phyloP scores from a whole-genome alignment of 164 flowering plant genomes.

The Tetracentron sinense region DNA sequence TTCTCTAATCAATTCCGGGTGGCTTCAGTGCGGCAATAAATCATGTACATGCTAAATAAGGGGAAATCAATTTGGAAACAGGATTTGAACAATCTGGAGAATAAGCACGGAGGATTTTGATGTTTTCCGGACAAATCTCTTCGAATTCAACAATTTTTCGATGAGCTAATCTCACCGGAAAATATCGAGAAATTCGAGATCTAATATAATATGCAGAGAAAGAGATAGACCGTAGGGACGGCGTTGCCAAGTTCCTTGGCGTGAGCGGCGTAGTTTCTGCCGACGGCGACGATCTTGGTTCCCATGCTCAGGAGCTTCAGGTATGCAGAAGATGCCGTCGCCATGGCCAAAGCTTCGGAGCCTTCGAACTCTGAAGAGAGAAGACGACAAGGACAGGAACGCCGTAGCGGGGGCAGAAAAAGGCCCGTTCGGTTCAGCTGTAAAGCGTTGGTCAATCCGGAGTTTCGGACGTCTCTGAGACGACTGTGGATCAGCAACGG shows the following conservation, averaged over 20 bases:
- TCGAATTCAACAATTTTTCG: not conserved
- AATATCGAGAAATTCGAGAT: not conserved
- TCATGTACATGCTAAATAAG: not conserved
- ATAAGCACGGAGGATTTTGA: not conserved
- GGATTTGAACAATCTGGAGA: no score
- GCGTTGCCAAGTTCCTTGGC: conserved; percentile 99
- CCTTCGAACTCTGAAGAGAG: not conserved
- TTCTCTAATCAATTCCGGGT: not conserved
- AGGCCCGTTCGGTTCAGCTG: no score
- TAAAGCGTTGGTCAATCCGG: no score
- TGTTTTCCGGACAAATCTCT: not conserved
- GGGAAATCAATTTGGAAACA: not conserved
- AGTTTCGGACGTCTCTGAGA: no score
- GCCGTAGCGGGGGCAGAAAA: no score
- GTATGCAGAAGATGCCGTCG: conserved; percentile 23
- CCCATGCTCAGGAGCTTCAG: conserved; percentile 58
- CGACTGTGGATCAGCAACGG: no score
- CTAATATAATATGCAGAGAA: conserved; percentile 2
- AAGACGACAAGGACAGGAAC: no score
- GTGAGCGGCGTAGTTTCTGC: conserved; percentile 97
- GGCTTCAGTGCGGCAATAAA: not conserved
- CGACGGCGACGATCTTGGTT: conserved; percentile 91
- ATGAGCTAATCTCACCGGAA: not conserved
- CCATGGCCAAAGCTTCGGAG: conserved; percentile 13
- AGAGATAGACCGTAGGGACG: conserved; percentile 66